Base-by-base conservation (phyloP, 352 stramenopile genomes). In the Blastocystis sp. region DNA sequence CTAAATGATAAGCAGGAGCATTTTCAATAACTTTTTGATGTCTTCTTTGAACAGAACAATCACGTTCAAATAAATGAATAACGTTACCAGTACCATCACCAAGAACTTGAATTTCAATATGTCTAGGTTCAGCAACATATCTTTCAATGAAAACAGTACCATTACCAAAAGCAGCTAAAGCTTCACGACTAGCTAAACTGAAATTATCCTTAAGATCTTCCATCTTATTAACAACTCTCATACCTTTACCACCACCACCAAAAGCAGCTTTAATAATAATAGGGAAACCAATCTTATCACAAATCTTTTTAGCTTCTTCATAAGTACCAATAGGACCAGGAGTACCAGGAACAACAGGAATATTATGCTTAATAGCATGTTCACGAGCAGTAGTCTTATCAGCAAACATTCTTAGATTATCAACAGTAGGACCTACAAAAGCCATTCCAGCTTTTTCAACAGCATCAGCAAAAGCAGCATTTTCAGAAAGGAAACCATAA, bases 191-290 rank as follows among this genome's bases (percentile, higher is more conserved):
- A 24, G 81, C 80, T 21, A 75, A 72, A 46, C 76, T 66, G 70
- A 89, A 89, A 71, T 82, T 85, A 55, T 86, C 75, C 2, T 77
- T 79, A 7, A 91, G 73, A 45, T 90, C 81, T 10, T 81, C 77
- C 10, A 71, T 77, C 13, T 41, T 72, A 33, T 72, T 77, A 18
- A 91, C 83, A 37, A 92, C 77, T 35, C 89, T 78, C 86, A 97
- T 97, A 31, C 89, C 89, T 65, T 87, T 86, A 6, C 89, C 89
- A 41, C 89, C 89, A 18, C 88, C 88, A 68, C 89, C 86, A 82
- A 93, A 77, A 19, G 80, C 83, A n/a, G 89, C 89, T 74, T 96
- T 97, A 70, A 95, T 92, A 66, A 95, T 91, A 27, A 96, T 86
- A 0, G 90, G 87, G 62, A 32, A 77, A 18, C 74, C 74, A 33